Base-by-base conservation (phyloP, 768 basidiomycete species). In the Gautieria morchelliformis region DNA sequence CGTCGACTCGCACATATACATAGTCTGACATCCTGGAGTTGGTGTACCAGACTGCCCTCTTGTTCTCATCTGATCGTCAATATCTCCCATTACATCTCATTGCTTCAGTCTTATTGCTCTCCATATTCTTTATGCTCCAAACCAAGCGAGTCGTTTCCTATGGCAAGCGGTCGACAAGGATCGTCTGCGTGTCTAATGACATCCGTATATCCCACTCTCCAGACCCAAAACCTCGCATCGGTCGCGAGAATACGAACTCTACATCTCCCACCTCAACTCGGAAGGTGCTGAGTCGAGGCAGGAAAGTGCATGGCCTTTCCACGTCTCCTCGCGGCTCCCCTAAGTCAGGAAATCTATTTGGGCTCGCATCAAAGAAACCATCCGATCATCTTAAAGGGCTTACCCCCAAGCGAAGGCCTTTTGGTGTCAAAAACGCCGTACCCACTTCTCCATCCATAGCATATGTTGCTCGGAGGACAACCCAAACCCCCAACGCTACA, bases 311-410 rank as follows among this genome's bases (percentile, higher is more conserved):
- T 35, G 55, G 55, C 12, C 20, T 47, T n/a, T 47, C 45, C 14
- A 56, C 55, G 27, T 56, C 55, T 33, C 55, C 55, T n/a, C 55
- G 44, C 9, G 55, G 55, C 10, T 56, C 55, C 11, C 55, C 55
- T 12, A 56, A 49, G 35, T 46, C 55, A 17, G 32, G 24, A 30
- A 49, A 56, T 19, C 4, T 56, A 11, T 32, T 49, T 24, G 30
- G 55, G 3, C 53, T 55, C 30, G 40, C 40, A 14, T 42, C 55
- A 48, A 56, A 56, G 46, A 47, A 47, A 22, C 15, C 7, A 5
- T 22, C 33, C 9, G 32, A 32, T n/a, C 24, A 35, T 49, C 14
- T 5, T 30, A 30, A 15, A 33, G 12, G 15, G 27, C 22, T 30
- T 11, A 49, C 48, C 8, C 37, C 37, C 19, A 41, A 45, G 53